phyloP scores from a whole-genome alignment of 2,329 filamentous ascomycete genomes.

The Aureobasidium sp. region DNA sequence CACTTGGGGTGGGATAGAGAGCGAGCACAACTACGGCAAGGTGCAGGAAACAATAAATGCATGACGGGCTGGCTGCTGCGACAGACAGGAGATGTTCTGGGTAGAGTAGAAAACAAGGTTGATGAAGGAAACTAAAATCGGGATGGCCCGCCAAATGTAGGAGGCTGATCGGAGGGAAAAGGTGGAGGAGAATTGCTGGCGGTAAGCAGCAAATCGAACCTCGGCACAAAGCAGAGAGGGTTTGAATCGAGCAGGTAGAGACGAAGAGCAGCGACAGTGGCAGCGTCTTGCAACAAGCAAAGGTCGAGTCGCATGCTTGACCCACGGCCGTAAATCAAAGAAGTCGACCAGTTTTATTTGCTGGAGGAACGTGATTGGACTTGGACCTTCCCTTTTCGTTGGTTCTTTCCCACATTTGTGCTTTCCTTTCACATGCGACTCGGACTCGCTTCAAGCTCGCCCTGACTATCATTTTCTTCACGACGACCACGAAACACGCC shows the following conservation, averaged over 20 bases:
- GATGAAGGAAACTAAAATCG: background rate
- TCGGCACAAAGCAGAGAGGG: background rate
- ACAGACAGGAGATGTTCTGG: background rate
- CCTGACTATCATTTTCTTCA: background rate
- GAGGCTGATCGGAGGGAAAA: background rate
- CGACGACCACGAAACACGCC: background rate
- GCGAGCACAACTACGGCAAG: background rate
- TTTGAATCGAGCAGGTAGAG: background rate
- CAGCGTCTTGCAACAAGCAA: background rate
- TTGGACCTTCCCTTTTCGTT: background rate
- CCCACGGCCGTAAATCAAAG: background rate
- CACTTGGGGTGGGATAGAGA: no score
- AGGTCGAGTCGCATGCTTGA: background rate
- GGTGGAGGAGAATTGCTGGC: background rate
- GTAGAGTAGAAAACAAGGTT: background rate
- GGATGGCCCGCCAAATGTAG: background rate
- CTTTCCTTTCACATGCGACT: slow-evolving; percentile 11
- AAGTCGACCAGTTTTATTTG: background rate
- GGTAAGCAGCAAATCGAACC: background rate
- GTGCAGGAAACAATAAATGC: background rate
- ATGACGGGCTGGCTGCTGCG: background rate
- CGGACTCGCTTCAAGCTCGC: background rate
- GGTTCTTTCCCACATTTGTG: slow-evolving; percentile 5
- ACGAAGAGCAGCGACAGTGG: background rate
- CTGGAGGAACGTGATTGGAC: background rate